These are phyloP conservation scores for Pouteria glomerata DNA, from an alignment of 148 eudicot genomes.

Conservation along the genomic window DNA sequence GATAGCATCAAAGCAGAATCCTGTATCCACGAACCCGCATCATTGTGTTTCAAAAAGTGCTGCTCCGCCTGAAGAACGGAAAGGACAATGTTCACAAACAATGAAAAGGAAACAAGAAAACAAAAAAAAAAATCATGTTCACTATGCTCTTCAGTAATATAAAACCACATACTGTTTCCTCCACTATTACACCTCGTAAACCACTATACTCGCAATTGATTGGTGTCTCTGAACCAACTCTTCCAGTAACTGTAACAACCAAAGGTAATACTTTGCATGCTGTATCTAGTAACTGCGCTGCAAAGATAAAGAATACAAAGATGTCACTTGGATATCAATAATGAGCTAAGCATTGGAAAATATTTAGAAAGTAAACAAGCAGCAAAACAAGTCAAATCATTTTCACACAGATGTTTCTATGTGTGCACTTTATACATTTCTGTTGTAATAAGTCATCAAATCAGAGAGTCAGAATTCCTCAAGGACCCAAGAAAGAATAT, in stretches of 20 bases:
- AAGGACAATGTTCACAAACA: not conserved
- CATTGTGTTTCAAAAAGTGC: conserved; percentile 92
- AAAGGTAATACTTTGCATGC: conserved; percentile 78
- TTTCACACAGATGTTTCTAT: not conserved
- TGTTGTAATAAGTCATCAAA: not conserved
- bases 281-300: conserved; percentile 79
- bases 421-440: not conserved
- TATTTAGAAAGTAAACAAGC: no score
- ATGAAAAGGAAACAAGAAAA: not conserved
- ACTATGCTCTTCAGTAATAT: not conserved
- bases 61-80: conserved; percentile 66
- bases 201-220: conserved; percentile 88
- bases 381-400: not conserved
- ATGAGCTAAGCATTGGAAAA: no score
- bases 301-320: not conserved
- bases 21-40: conserved; percentile 98
- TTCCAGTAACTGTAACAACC: conserved; percentile 86
- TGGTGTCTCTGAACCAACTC: conserved; percentile 90
- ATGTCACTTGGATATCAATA: not conserved
- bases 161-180: conserved; percentile 59
- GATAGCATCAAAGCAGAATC: conserved; percentile 93
- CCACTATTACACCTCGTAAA: conserved; percentile 86
- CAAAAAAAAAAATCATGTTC: not conserved
- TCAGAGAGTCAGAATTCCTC: not conserved
- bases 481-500: not conserved